These are phyloP conservation scores for Rubia balearica DNA, from an alignment of 305 asterid species.

Conservation along the genomic window DNA sequence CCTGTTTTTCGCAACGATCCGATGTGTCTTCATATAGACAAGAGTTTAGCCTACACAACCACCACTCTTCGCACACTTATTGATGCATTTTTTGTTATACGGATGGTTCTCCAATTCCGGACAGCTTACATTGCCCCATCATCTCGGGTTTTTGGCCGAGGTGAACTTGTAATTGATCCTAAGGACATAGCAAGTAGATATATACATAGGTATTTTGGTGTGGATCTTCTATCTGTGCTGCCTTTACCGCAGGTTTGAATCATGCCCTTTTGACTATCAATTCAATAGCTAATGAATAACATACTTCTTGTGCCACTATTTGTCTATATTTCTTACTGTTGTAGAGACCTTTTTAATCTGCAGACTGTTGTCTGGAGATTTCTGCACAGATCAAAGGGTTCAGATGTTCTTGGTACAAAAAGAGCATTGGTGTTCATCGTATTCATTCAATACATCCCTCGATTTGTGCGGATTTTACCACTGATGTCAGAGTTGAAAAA, in stretches of 20 bases:
- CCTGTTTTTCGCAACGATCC: slow-evolving; percentile 61
- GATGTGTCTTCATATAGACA: slow-evolving; percentile 77
- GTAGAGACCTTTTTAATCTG: slow-evolving; percentile 13
- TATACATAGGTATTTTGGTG: slow-evolving; percentile 62
- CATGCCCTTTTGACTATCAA: slow-evolving; percentile 1
- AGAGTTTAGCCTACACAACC: slow-evolving; percentile 58
- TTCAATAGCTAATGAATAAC: neutral
- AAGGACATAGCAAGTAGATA: slow-evolving; percentile 68
- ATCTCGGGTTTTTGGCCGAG: slow-evolving; percentile 97
- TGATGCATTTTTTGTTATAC: slow-evolving; percentile 58
- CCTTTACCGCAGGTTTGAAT: slow-evolving; percentile 91
- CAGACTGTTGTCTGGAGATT: slow-evolving; percentile 90
- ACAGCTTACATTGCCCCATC: slow-evolving; percentile 98
- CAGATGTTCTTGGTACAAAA: slow-evolving; percentile 76
- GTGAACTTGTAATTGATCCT: slow-evolving; percentile 94
- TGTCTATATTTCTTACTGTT: neutral
- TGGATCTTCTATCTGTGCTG: slow-evolving; percentile 77
- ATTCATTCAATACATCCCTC: slow-evolving; percentile 67
- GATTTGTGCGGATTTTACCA: slow-evolving; percentile 72
- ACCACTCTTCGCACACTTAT: slow-evolving; percentile 58
- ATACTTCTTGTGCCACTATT: neutral
- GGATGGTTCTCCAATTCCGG: slow-evolving; percentile 76
- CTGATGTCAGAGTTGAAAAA: slow-evolving; percentile 83
- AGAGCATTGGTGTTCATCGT: slow-evolving; percentile 59
- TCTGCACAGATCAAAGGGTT: slow-evolving; percentile 47